A percentile compares a stretch with the other conserved stretches of the same genome.
Conservation (phyloP, 352 stramenopile species). For the Globisporangium okanoganense region DNA sequence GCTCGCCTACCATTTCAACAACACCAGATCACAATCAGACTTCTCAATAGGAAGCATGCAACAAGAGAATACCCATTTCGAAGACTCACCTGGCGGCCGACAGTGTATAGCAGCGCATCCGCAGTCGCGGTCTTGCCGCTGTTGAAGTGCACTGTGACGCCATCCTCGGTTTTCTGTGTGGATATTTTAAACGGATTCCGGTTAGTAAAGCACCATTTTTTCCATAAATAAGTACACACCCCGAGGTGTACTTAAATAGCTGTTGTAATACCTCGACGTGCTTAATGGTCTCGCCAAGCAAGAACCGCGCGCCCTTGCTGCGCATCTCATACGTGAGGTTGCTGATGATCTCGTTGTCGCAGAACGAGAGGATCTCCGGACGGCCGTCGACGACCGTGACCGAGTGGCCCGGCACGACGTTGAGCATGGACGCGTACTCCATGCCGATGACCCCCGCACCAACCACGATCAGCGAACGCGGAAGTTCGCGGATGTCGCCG, state of each 20-base stretch:
- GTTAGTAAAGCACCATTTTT: neutral
- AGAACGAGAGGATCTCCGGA: slow-evolving; percentile 80
- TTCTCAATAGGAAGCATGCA: neutral
- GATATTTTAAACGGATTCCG: neutral
- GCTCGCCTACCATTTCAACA: slow-evolving; percentile 26
- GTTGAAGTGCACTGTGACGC: slow-evolving; percentile 72
- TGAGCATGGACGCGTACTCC: slow-evolving; percentile 91
- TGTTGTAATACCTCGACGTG: slow-evolving; percentile 61
- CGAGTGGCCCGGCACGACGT: slow-evolving; percentile 80
- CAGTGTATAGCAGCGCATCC: slow-evolving; percentile 79
- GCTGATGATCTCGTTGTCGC: slow-evolving; percentile 82
- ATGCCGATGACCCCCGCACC: slow-evolving; percentile 88
- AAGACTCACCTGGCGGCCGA: slow-evolving; percentile 52
- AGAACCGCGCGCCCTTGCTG: slow-evolving; percentile 82
- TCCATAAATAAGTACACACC: too few relatives aligned
- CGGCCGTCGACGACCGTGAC: slow-evolving; percentile 86
- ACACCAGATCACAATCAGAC: neutral
- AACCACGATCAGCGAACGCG: slow-evolving; percentile 75
- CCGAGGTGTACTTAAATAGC: too few relatives aligned
- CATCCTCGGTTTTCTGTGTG: slow-evolving; percentile 35
- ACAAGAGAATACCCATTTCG: slow-evolving; percentile 2
- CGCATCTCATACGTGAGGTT: slow-evolving; percentile 89
- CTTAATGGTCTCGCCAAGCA: slow-evolving; percentile 77
- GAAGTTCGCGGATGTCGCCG: slow-evolving; percentile 57
- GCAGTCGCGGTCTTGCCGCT: slow-evolving; percentile 68